Percentiles rank a stretch among this genome's conserved stretches.
Evolutionary conservation across 2,329 filamentous ascomycete species (phyloP).

Genomic region (Westerdykella aurantiaca): DNA sequence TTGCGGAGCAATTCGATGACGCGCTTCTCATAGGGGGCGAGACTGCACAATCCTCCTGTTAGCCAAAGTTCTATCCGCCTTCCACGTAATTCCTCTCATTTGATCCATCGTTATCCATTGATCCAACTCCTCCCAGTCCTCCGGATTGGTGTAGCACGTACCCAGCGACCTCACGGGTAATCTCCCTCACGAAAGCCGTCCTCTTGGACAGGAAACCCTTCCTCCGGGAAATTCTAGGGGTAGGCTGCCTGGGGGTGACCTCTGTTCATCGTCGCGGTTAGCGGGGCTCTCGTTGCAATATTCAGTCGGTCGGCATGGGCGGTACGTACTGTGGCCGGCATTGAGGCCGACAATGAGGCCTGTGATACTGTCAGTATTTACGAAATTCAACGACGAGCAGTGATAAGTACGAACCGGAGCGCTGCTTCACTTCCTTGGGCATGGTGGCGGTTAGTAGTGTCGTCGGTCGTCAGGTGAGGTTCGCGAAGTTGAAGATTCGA

Average conservation of each 20-base stretch:
- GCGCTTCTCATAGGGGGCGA: constrained; percentile 70
- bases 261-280: constrained; percentile 33
- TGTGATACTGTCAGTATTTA: constrained; percentile 10
- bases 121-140: neutral
- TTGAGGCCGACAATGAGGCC: constrained; percentile 56
- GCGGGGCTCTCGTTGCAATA: constrained; percentile 4
- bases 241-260: constrained; percentile 48
- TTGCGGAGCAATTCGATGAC: constrained; percentile 99
- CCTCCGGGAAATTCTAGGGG: constrained; percentile 56
- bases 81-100: neutral
- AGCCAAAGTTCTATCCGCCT: constrained; percentile 1
- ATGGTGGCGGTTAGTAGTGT: constrained; percentile 39
- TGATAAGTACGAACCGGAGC: constrained; percentile 33
- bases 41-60: constrained; percentile 35
- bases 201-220: constrained; percentile 97
- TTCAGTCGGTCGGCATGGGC: constrained; percentile 10
- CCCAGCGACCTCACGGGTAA: constrained; percentile 98
- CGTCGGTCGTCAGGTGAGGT: constrained; percentile 19
- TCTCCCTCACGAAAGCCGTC: constrained; percentile 92
- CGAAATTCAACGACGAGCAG: neutral
- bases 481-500: constrained; percentile 9
- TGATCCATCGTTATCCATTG: neutral
- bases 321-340: constrained; percentile 59
- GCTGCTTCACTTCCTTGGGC: constrained; percentile 52
- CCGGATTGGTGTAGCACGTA: constrained; percentile 46